phyloP scores from a whole-genome alignment of 2,329 filamentous ascomycete species.

The Paecilomyces niveus region DNA sequence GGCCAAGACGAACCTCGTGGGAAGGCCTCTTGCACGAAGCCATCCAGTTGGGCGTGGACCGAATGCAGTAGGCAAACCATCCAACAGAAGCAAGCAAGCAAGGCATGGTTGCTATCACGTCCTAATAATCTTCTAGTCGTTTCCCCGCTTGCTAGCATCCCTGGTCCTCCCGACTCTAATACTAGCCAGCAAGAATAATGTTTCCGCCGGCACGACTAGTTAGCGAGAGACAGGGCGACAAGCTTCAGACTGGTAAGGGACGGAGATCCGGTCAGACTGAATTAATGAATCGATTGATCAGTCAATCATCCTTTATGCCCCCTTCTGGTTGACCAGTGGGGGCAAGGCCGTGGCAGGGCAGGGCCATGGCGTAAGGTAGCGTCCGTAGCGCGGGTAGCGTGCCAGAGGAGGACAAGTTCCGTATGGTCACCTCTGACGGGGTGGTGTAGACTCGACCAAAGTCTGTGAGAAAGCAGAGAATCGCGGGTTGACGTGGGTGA shows the following conservation, averaged over 20 bases:
- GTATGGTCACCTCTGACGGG: background rate
- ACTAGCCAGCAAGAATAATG: background rate
- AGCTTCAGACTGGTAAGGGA: background rate
- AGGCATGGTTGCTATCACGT: background rate
- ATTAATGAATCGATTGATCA: background rate
- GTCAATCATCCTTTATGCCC: background rate
- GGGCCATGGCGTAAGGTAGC: background rate
- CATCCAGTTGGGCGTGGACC: background rate
- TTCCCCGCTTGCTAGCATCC: background rate
- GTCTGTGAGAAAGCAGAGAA: background rate
- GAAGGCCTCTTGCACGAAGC: background rate
- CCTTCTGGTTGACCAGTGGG: background rate
- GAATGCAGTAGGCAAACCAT: background rate
- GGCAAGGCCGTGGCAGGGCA: background rate
- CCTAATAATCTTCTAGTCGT: background rate
- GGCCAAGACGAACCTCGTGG: background rate
- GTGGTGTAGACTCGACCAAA: background rate
- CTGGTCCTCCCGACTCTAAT: background rate
- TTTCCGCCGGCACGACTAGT: background rate
- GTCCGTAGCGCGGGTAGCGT: slow-evolving; percentile 1
- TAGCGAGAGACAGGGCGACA: background rate
- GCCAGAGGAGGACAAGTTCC: background rate
- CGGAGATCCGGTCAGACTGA: background rate
- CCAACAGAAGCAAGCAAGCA: background rate
- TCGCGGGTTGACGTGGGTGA: background rate